phyloP scores from a whole-genome alignment of 2,329 filamentous ascomycete genomes.

The Diaporthe citriasiana region DNA sequence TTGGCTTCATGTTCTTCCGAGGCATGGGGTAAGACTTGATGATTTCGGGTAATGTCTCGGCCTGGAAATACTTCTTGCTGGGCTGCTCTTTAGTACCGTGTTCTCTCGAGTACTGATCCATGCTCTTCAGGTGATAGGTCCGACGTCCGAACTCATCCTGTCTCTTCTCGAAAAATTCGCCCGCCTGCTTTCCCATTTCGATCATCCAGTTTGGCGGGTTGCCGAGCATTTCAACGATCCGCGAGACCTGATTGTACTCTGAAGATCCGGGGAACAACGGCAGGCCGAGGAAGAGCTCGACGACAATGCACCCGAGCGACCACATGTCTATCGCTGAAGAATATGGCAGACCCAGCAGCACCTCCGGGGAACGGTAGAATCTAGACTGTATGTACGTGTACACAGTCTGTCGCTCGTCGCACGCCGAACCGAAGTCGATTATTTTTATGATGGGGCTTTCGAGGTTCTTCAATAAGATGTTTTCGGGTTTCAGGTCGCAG shows the following conservation, averaged over 20 bases:
- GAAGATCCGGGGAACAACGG: conserved; percentile 97
- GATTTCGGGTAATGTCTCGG: conserved; percentile 93
- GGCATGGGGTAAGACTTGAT: conserved; percentile 99
- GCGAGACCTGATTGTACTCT: conserved; percentile 97
- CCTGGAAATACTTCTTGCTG: conserved; percentile 99
- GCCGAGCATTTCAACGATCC: conserved; percentile 98
- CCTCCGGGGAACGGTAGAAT: conserved; percentile 97
- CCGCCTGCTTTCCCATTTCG: conserved; percentile 97
- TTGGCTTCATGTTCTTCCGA: conserved; percentile 98
- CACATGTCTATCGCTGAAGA: conserved; percentile 99
- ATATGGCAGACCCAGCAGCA: conserved; percentile 94
- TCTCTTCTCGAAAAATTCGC: conserved; percentile 95
- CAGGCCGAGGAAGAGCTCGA: conserved; percentile 94
- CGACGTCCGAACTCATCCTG: conserved; percentile 93
- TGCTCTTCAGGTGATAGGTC: conserved; percentile 92
- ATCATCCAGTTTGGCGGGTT: conserved; percentile 99
- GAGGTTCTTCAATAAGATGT: conserved; percentile 96
- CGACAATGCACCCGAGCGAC: conserved; percentile 98
- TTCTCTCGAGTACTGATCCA: conserved; percentile 97
- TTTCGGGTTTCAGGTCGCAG: conserved; percentile 98
- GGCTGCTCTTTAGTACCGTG: conserved; percentile 98
- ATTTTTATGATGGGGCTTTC: conserved; percentile 99
- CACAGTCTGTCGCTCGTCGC: conserved; percentile 97
- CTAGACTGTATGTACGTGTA: conserved; percentile 99
- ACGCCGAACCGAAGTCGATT: conserved; percentile 98